Evolutionary conservation across 2,329 filamentous ascomycete genomes (phyloP).

Genomic region (Blastomyces percursus): DNA sequence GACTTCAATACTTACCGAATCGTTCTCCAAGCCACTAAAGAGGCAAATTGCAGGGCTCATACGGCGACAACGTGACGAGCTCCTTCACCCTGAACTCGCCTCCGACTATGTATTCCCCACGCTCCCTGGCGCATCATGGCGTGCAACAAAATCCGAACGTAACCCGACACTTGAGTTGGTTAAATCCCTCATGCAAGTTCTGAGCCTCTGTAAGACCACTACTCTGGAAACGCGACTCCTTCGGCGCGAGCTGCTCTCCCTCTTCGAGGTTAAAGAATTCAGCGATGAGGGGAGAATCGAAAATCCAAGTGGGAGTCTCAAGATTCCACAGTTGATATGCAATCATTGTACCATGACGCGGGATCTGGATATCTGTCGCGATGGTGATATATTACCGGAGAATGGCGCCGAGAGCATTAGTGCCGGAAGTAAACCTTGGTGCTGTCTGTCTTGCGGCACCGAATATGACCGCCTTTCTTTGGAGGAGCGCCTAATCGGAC

Average conservation of each 20-base stretch:
- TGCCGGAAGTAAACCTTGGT: conserved; percentile 48
- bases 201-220: conserved; percentile 83
- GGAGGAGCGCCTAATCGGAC: conserved; percentile 69
- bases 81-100: conserved; percentile 78
- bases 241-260: conserved; percentile 73
- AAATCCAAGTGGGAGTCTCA: conserved; percentile 69
- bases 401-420: conserved; percentile 19
- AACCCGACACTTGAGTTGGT: conserved; percentile 84
- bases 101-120: conserved; percentile 76
- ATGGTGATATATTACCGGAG: conserved; percentile 64
- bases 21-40: conserved; percentile 79
- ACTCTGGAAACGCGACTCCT: conserved; percentile 77
- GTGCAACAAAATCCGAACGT: conserved; percentile 46
- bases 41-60: conserved; percentile 78
- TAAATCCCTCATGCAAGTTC: conserved; percentile 84
- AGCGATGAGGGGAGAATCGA: conserved; percentile 73
- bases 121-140: conserved; percentile 45
- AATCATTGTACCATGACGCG: conserved; percentile 80
- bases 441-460: conserved; percentile 62
- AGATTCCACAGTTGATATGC: conserved; percentile 67
- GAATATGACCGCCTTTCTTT: conserved; percentile 69
- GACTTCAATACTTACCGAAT: conserved; percentile 61
- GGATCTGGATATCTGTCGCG: conserved; percentile 85
- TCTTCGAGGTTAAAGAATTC: conserved; percentile 95
- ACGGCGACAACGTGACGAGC: conserved; percentile 73